Conservation (phyloP, 345 rosid genomes). For the Alliaria petiolata region DNA sequence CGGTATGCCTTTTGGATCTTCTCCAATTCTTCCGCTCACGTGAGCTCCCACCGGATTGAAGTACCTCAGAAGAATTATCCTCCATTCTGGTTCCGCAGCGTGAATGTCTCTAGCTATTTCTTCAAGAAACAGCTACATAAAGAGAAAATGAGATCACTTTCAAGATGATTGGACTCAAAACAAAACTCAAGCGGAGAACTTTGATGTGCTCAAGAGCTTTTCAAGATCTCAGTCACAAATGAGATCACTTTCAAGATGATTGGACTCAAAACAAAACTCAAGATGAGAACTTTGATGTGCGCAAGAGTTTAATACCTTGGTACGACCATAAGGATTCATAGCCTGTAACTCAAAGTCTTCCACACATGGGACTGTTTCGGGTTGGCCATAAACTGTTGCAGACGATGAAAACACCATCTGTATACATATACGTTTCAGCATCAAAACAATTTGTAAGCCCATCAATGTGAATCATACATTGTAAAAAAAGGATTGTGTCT, state of each 20-base stretch:
- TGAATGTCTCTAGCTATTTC: slow-evolving; percentile 90
- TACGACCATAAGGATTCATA: slow-evolving; percentile 94
- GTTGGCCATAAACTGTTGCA: slow-evolving; percentile 96
- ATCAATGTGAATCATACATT: background rate
- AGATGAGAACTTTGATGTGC: background rate
- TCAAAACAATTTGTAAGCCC: background rate
- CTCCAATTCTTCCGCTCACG: slow-evolving; percentile 90
- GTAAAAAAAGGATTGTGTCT: background rate
- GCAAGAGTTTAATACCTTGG: slow-evolving; percentile 52
- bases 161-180: too few species aligned
- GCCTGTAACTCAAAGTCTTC: slow-evolving; percentile 72
- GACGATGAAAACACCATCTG: slow-evolving; percentile 97
- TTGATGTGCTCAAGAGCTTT: too few species aligned
- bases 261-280: background rate
- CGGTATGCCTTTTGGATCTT: slow-evolving; percentile 95
- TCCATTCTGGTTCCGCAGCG: slow-evolving; percentile 83
- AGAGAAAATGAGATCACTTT: background rate
- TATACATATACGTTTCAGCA: background rate
- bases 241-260: background rate
- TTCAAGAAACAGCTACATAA: slow-evolving; percentile 72
- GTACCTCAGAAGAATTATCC: slow-evolving; percentile 78
- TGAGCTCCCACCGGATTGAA: slow-evolving; percentile 97
- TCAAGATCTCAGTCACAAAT: background rate
- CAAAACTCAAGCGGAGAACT: background rate
- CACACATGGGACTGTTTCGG: slow-evolving; percentile 73